Base-by-base conservation (phyloP, 176 grass and related monocot species). In the Phoenix dactylifera region DNA sequence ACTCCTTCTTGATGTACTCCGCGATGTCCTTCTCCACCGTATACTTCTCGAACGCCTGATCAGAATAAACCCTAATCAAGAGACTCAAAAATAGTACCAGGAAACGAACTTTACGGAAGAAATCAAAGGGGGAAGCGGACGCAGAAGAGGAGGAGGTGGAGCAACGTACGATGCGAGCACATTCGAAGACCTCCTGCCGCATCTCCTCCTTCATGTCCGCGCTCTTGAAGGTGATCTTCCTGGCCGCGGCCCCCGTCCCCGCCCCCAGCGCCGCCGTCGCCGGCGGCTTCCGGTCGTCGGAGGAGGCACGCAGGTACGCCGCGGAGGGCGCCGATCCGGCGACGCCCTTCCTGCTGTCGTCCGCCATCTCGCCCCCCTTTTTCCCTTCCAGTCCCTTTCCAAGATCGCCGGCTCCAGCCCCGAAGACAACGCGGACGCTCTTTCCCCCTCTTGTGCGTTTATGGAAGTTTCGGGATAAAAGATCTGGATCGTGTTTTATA, bases 1-100 rank as follows among this genome's bases (percentile, higher is more conserved):
- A 98, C 79, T 98, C 94, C 88, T 98, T 98, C 72, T 98, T 98
- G 67, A 98, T 98, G 82, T 93, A 93, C 79, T 98, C 94, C 15
- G 94, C 94, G 67, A 98, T 83, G 67, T 98, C 94, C 82, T 98
- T 98, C 81, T 92, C 94, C 79, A 98, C 81, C 54, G 62, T 51
- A 57, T 92, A 60, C 82, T 89, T 83, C 68, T 92, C 94, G 69
- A 93, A 98, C 58, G 88, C 88, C 94, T 98, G 59, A 0, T 28
- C 16, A 26, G 51, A 44, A 44, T 44, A 44, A 39, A 39, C 55
- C 60, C 58, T 50, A 64, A 72, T 52, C 22, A 32, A 66, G 15
- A 35, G 22, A 57, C 18, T n/a, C 50, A 19, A 7, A 55, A 53
- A 55, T 29, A 15, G 22, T 2, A 29, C 53, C 24, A 18, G 16